Base-by-base conservation (phyloP, 768 basidiomycete species). In the Sporobolomyces pararoseus region DNA sequence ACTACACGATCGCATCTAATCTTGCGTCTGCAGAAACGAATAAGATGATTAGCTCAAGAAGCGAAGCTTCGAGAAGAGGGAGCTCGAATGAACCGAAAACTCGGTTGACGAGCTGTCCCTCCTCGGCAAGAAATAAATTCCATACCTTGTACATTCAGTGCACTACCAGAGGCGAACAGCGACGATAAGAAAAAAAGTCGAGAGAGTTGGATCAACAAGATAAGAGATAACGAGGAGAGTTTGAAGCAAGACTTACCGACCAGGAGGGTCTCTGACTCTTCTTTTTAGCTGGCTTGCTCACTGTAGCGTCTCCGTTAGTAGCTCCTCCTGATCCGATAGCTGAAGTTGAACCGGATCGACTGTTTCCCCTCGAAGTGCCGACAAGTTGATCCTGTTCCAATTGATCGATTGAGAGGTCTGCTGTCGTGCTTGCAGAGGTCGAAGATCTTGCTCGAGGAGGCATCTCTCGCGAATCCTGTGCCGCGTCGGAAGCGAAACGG, bases 1-100 rank as follows among this genome's bases (percentile, higher is more conserved):
- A 71, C 70, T 27, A 71, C 66, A n/a, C 66, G 34, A 47, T 71
- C 65, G 35, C 70, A 71, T 39, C 66, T 65, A 34, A 71, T 71
- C 65, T 66, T 71, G 25, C 70, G 65, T 27, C 66, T 66, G 44
- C 9, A 6, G 3, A 13, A 6, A 47, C 23, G 21, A 7, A 16
- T 17, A 27, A 23, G n/a, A 4, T 37, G 10, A 31, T 57, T n/a
- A 57, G 55, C 55, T 37, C 10, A 53, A 54, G 17, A 13, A 17
- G 25, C 13, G 13, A 52, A 52, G 31, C 16, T 29, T 19, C n/a
- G 21, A 6, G 34, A 9, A 19, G 53, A 55, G 53, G 23, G 46
- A 23, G 12, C 23, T 47, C 53, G 53, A 7, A 19, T 27, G 51
- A 12, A 13, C 16, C 13, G 23, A 52, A 9, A 4, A 19, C 27